Conservation (phyloP, 169 alveolate genomes). For the Plasmodium vinckei region DNA sequence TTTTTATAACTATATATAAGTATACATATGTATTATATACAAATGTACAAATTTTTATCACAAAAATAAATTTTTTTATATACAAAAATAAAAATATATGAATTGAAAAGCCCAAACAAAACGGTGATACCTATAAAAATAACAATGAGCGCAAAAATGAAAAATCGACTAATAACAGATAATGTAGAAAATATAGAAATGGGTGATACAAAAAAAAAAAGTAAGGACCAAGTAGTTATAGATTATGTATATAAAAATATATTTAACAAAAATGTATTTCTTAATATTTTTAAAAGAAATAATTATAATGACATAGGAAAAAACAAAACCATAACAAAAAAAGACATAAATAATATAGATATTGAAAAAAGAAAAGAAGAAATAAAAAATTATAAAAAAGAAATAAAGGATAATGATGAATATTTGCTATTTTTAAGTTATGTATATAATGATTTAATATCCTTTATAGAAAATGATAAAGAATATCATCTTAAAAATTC, state of each 20-base stretch:
- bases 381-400: not conserved
- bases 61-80: not conserved
- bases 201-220: not conserved
- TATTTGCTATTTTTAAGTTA: slow-evolving; percentile 57
- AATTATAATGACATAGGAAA: not conserved
- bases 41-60: too few species aligned
- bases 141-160: not conserved
- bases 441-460: slow-evolving; percentile 48
- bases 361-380: not conserved
- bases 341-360: not conserved
- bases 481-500: slow-evolving; percentile 25
- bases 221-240: slow-evolving; percentile 32
- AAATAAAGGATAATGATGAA: slow-evolving; percentile 42
- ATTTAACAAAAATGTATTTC: slow-evolving; percentile 23
- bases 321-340: not conserved
- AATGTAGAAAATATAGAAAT: not conserved
- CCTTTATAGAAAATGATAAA: slow-evolving; percentile 60
- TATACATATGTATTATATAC: too few species aligned
- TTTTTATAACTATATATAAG: too few species aligned
- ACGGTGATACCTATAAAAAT: not conserved
- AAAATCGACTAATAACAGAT: not conserved
- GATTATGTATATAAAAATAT: slow-evolving; percentile 51
- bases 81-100: not conserved
- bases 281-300: slow-evolving; percentile 39
- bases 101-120: not conserved